Conservation (phyloP, 2,329 filamentous ascomycete genomes). For the Emydomyces testavorans region DNA sequence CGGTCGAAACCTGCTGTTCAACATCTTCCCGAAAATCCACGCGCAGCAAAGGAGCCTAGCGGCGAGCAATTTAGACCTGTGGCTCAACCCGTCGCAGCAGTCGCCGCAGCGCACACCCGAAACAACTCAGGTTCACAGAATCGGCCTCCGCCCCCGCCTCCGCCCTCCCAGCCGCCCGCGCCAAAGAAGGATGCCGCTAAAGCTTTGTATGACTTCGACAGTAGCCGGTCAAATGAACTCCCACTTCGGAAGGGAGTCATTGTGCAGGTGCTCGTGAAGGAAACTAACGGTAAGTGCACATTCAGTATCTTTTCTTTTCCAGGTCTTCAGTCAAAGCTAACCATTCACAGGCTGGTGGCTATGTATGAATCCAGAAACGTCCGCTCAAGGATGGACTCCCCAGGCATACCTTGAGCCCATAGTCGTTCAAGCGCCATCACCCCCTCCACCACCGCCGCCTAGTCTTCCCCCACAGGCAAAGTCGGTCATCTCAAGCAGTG, state of each 20-base stretch:
- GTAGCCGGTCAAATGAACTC: conserved; percentile 74
- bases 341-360: conserved; percentile 79
- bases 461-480: conserved; percentile 45
- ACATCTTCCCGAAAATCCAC: conserved; percentile 16
- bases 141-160: conserved; percentile 55
- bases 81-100: conserved; percentile 32
- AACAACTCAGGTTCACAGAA: conserved; percentile 45
- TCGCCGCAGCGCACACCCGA: conserved; percentile 40
- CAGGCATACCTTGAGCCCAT: conserved; percentile 83
- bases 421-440: conserved; percentile 44
- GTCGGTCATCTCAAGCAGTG: conserved; percentile 45
- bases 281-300: conserved; percentile 67
- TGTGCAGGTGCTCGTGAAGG: conserved; percentile 84
- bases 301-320: not conserved
- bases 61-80: conserved; percentile 35
- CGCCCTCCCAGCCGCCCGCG: conserved; percentile 48
- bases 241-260: conserved; percentile 68
- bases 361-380: conserved; percentile 57
- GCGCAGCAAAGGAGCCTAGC: conserved; percentile 24
- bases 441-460: conserved; percentile 49
- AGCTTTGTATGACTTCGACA: conserved; percentile 83
- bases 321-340: conserved; percentile 21
- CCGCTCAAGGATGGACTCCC: conserved; percentile 83
- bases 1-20: conserved; percentile 29
- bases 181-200: conserved; percentile 67